These are phyloP conservation scores for Sporothrix euskadiensis DNA, from an alignment of 2,329 filamentous ascomycete species.

Conservation along the genomic window DNA sequence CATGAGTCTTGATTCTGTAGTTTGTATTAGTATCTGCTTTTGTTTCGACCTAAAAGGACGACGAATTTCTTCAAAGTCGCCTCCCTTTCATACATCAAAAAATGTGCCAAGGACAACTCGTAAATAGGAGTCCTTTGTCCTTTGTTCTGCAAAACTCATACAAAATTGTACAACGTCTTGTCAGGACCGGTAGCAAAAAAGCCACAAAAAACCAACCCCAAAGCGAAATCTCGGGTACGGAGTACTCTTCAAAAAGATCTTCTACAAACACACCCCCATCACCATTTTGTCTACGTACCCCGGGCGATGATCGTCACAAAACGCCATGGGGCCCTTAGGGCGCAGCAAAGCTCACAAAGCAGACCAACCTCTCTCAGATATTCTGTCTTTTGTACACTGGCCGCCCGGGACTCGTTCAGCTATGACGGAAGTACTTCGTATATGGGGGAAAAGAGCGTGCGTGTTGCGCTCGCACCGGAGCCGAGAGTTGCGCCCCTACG, in stretches of 20 bases:
- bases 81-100: not conserved
- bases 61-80: not conserved
- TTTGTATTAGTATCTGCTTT: not conserved
- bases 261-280: conserved; percentile 3
- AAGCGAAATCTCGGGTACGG: too few relatives aligned
- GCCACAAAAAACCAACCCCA: not conserved
- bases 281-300: not conserved
- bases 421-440: conserved; percentile 3
- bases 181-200: not conserved
- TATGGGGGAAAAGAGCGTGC: not conserved
- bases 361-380: not conserved
- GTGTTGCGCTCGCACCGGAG: not conserved
- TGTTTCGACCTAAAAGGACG: not conserved
- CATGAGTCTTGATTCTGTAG: too few relatives aligned
- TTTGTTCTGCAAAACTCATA: not conserved
- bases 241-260: not conserved
- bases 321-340: not conserved
- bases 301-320: conserved; percentile 4
- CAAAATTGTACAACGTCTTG: not conserved
- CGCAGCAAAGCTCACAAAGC: not conserved
- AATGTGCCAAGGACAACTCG: not conserved
- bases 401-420: not conserved
- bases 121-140: not conserved
- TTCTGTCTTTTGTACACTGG: not conserved
- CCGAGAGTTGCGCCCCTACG: not conserved